These are phyloP conservation scores for Zygosaccharomyces pseudorouxii DNA, from an alignment of 805 yeast species.

Conservation along the genomic window DNA sequence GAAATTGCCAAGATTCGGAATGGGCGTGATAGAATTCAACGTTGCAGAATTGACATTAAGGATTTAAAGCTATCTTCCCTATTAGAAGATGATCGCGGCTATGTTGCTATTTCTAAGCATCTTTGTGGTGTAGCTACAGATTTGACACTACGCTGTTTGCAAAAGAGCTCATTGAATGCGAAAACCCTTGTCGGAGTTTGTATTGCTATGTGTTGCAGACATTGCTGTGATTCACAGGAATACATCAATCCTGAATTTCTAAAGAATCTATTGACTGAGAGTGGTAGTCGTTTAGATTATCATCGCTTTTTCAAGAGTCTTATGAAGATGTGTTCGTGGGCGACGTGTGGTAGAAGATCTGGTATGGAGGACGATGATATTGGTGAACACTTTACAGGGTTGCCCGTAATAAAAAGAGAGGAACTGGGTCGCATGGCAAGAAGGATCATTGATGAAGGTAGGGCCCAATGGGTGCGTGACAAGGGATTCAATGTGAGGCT, in stretches of 20 bases:
- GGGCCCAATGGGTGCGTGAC: constrained; percentile 38
- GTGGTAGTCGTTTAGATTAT: constrained; percentile 30
- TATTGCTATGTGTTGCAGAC: constrained; percentile 93
- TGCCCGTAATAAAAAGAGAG: constrained; percentile 48
- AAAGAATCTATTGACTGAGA: constrained; percentile 41
- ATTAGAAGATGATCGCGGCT: constrained; percentile 22
- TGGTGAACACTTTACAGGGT: constrained; percentile 42
- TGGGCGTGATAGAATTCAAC: constrained; percentile 27
- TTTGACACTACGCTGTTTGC: constrained; percentile 63
- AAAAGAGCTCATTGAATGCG: constrained; percentile 34
- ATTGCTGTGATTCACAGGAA: constrained; percentile 61
- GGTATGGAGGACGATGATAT: constrained; percentile 38
- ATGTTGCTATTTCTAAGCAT: constrained; percentile 77
- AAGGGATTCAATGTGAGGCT: constrained; percentile 44
- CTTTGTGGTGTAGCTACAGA: constrained; percentile 94
- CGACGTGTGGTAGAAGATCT: constrained; percentile 63
- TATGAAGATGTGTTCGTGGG: constrained; percentile 78
- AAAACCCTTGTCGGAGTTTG: constrained; percentile 49
- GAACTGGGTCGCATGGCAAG: constrained; percentile 63
- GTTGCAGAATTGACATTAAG: constrained; percentile 66
- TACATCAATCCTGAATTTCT: constrained; percentile 30
- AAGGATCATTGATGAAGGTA: constrained; percentile 67
- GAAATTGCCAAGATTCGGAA: constrained; percentile 5
- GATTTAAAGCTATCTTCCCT: constrained; percentile 55
- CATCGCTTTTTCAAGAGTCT: constrained; percentile 43